Evolutionary conservation across 1,139 yeast species (phyloP).

Genomic region (Hanseniaspora sp.): DNA sequence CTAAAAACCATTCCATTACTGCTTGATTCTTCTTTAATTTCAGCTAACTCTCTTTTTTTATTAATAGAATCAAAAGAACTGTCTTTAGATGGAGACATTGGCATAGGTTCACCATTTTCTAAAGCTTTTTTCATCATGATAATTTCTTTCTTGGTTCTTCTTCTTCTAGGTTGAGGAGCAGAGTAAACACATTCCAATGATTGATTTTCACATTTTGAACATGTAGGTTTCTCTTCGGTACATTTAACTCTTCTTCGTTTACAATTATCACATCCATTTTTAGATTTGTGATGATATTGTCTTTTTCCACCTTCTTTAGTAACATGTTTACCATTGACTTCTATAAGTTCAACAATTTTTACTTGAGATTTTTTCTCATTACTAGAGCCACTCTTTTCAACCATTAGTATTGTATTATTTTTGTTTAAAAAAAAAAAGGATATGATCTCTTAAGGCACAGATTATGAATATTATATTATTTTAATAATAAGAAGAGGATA

Average conservation of each 20-base stretch:
- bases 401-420: neutral
- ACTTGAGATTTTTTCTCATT: neutral
- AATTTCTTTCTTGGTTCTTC: conserved; percentile 17
- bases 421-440: neutral
- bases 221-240: conserved; percentile 73
- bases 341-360: conserved; percentile 26
- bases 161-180: conserved; percentile 22
- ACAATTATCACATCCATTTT: conserved; percentile 82
- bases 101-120: neutral
- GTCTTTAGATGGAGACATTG: neutral
- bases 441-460: neutral
- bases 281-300: conserved; percentile 73
- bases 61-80: neutral
- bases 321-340: conserved; percentile 30
- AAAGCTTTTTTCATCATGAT: conserved; percentile 5
- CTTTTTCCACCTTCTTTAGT: conserved; percentile 34
- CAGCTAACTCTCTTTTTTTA: neutral
- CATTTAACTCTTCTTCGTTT: conserved; percentile 83
- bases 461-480: too few relatives aligned
- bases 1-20: neutral
- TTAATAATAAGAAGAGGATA: too few relatives aligned
- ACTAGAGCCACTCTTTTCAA: neutral
- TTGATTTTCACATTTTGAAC: conserved; percentile 68
- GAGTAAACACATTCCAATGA: conserved; percentile 62
- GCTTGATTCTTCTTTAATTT: neutral